Conservation (phyloP, 768 basidiomycete species). For the Serpula lacrymans region DNA sequence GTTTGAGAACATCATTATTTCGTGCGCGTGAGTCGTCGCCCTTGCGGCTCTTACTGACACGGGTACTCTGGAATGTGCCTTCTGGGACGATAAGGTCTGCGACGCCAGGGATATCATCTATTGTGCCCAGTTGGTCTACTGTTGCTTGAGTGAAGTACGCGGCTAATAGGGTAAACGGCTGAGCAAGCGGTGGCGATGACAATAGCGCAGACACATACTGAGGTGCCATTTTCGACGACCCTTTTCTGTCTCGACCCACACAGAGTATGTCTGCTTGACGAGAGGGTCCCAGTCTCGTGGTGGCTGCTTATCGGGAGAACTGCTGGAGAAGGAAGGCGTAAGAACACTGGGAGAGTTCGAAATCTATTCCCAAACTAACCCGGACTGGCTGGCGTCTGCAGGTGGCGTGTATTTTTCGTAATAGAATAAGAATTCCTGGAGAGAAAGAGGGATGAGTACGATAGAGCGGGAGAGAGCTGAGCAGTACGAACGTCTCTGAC, state of each 20-base stretch:
- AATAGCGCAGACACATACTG: constrained; percentile 20
- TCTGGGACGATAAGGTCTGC: constrained; percentile 62
- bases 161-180: too few species aligned
- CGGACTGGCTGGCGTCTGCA: constrained; percentile 39
- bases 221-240: constrained; percentile 80
- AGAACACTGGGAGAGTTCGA: constrained; percentile 4
- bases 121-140: constrained; percentile 65
- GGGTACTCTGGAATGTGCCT: constrained; percentile 66
- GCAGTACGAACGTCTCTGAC: constrained; percentile 65
- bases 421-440: constrained; percentile 81
- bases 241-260: constrained; percentile 63
- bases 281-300: constrained; percentile 64
- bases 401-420: constrained; percentile 67
- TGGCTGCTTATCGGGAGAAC: constrained; percentile 45
- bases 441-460: constrained; percentile 12
- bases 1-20: constrained; percentile 27
- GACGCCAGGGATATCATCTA: constrained; percentile 63
- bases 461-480: constrained; percentile 2
- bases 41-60: constrained; percentile 48
- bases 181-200: constrained; percentile 13
- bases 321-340: constrained; percentile 20
- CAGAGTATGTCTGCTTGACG: constrained; percentile 84
- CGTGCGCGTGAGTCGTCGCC: constrained; percentile 36
- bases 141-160: constrained; percentile 81
- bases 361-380: constrained; percentile 33